Percentiles rank a stretch among this genome's conserved stretches.
Conservation (phyloP, 2,329 filamentous ascomycete genomes). For the Paradendryphiella salina region DNA sequence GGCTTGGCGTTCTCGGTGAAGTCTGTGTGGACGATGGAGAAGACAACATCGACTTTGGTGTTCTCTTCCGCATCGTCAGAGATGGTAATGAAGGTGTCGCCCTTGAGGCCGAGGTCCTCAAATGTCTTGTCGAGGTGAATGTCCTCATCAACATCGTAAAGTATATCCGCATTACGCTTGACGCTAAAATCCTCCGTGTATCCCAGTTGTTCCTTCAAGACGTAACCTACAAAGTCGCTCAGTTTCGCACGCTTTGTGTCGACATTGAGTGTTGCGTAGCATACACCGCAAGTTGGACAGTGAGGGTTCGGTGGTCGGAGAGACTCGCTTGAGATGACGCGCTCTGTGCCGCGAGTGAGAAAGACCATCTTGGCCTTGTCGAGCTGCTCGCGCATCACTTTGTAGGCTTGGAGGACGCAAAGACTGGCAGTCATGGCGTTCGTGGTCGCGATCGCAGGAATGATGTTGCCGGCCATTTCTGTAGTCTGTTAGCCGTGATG, state of each 20-base stretch:
- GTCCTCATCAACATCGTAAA: slow-evolving; percentile 88
- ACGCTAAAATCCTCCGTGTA: slow-evolving; percentile 83
- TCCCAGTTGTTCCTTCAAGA: slow-evolving; percentile 70
- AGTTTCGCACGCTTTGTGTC: slow-evolving; percentile 75
- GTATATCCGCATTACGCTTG: slow-evolving; percentile 67
- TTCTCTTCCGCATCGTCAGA: slow-evolving; percentile 80
- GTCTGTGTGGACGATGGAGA: slow-evolving; percentile 66
- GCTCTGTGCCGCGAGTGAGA: slow-evolving; percentile 67
- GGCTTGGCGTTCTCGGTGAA: slow-evolving; percentile 55
- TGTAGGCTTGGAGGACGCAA: slow-evolving; percentile 90
- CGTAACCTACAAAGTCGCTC: slow-evolving; percentile 73
- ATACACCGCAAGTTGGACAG: slow-evolving; percentile 81
- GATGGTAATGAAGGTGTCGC: slow-evolving; percentile 77
- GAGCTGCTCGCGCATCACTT: slow-evolving; percentile 73
- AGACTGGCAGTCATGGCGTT: slow-evolving; percentile 95
- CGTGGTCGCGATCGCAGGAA: slow-evolving; percentile 95
- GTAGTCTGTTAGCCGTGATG: slow-evolving; percentile 9
- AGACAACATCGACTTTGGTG: slow-evolving; percentile 76
- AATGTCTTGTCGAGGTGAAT: slow-evolving; percentile 83
- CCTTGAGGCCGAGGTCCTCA: slow-evolving; percentile 71
- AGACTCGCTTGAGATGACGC: slow-evolving; percentile 60
- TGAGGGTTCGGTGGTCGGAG: slow-evolving; percentile 71
- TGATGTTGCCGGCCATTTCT: slow-evolving; percentile 99
- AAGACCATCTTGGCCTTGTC: slow-evolving; percentile 81
- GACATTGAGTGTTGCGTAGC: slow-evolving; percentile 67